Evolutionary conservation across 192 early-diverging fungal genomes (phyloP), one percentile per base, ranked within the genome.

Genomic region (Thamnidium elegans): DNA sequence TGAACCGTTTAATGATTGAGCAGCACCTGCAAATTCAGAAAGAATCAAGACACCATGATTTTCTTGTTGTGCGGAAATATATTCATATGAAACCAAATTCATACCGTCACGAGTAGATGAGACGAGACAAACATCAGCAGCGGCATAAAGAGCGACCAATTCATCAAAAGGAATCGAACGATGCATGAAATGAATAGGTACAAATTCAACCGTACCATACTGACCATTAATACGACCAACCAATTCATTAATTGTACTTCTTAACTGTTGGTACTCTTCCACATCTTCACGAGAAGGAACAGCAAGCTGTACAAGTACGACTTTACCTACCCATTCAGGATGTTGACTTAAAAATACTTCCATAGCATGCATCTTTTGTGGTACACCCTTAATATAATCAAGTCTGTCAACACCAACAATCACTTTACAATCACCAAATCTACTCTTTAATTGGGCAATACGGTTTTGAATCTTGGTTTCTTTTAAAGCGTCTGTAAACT

Each of bases 321-420:
- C 92, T 64, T 92, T 94, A 47, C 92, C 95, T 39, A 93, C 86
- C 80, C 89, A 95, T 69, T 98, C 93, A 1, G 94, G 93, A 72
- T 96, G 86, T 55, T 88, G 71, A 30, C 81, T 84, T 44, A 99
- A 75, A 58, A 99, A 94, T 50, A 93, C 86, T 72, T 97, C 94
- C 39, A 99, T 86, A 0, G 96, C 96, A 70, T 96, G 93, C 53
- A 99, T 75, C 79, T 99, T 99, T 68, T 99, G 98, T 31, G 98
- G 98, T 19, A 99, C 94, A 50, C 97, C 98, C 81, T 99, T 99
- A 81, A 99, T 99, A 74, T 99, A 99, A 77, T 99, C 98, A 45
- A 99, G 81, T 36, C 98, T 86, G 71, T 99, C 98, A 1, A 99
- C 95, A 14, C 98, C 96, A 1, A 99, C 91, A 73, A 99, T 90